phyloP scores from a whole-genome alignment of 257 asterid species.

The Leonotis leonurus region DNA sequence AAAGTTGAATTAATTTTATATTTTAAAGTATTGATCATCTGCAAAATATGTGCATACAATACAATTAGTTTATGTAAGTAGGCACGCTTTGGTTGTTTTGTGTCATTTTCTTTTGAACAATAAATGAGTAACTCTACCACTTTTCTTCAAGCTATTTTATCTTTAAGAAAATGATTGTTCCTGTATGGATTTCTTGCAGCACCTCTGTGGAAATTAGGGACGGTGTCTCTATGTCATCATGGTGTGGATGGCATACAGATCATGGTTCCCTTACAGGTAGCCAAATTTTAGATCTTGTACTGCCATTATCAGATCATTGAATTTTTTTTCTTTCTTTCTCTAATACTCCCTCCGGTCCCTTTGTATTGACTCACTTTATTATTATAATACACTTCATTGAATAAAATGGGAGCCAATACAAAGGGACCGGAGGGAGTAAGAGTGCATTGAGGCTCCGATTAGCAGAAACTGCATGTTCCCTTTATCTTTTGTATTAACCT shows the following conservation, averaged over 20 bases:
- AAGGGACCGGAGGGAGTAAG: too few species aligned
- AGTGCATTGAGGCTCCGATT: background rate
- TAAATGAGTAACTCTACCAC: background rate
- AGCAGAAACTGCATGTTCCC: background rate
- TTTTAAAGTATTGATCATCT: background rate
- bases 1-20: background rate
- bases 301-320: background rate
- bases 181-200: slow-evolving; percentile 27
- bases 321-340: background rate
- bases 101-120: background rate
- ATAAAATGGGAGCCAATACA: too few species aligned
- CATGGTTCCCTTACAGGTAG: slow-evolving; percentile 91
- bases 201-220: slow-evolving; percentile 32
- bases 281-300: slow-evolving; percentile 10
- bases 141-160: background rate
- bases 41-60: background rate
- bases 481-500: background rate
- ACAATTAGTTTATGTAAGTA: background rate
- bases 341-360: too few species aligned
- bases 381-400: too few species aligned
- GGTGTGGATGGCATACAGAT: slow-evolving; percentile 99
- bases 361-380: too few species aligned
- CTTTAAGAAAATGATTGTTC: background rate
- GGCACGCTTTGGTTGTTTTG: background rate
- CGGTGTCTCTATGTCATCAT: slow-evolving; percentile 55